phyloP scores from a whole-genome alignment of 2,329 filamentous ascomycete species.

The Fusarium cicatricum region DNA sequence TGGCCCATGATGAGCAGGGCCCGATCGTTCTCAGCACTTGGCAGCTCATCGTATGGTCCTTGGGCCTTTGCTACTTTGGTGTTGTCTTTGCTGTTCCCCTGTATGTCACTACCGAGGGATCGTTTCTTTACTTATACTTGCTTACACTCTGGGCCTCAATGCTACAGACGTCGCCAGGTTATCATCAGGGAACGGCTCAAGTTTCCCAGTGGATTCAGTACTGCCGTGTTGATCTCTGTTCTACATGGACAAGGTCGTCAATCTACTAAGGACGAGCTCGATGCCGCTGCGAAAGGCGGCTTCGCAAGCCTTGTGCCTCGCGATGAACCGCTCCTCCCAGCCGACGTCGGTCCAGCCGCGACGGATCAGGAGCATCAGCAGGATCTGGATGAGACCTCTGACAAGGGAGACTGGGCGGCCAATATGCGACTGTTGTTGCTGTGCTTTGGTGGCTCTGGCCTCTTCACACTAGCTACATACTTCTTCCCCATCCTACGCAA shows the following conservation, averaged over 20 bases:
- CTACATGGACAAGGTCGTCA: conserved; percentile 71
- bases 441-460: conserved; percentile 66
- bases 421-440: conserved; percentile 64
- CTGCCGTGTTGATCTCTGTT: conserved; percentile 90
- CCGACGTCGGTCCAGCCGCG: conserved; percentile 37
- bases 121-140: not conserved
- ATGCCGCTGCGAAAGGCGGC: conserved; percentile 48
- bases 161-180: conserved; percentile 75
- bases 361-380: conserved; percentile 47
- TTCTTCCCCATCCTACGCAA: conserved; percentile 87
- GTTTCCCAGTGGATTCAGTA: conserved; percentile 95
- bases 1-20: conserved; percentile 80
- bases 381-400: conserved; percentile 35
- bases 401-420: conserved; percentile 49
- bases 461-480: conserved; percentile 84
- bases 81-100: conserved; percentile 96
- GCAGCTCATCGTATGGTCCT: conserved; percentile 87
- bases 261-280: conserved; percentile 46
- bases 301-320: conserved; percentile 55
- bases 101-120: conserved; percentile 41
- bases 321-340: conserved; percentile 31
- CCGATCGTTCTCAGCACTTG: conserved; percentile 75
- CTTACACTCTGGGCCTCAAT: not conserved
- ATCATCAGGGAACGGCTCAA: conserved; percentile 92
- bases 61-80: conserved; percentile 95